phyloP scores from a whole-genome alignment of 257 asterid genomes.

The Solanum neorickii region DNA sequence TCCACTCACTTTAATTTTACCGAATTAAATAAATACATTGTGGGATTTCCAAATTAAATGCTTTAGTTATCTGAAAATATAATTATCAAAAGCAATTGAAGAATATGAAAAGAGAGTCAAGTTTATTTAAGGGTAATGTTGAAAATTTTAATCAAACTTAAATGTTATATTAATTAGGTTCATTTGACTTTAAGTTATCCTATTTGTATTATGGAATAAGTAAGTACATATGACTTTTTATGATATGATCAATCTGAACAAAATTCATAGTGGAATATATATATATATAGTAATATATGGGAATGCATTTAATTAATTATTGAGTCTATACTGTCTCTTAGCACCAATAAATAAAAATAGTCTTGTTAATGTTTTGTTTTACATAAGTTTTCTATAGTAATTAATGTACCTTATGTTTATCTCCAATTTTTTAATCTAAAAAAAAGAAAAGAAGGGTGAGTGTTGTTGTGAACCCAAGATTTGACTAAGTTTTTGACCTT shows the following conservation, averaged over 20 bases:
- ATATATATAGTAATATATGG: neutral
- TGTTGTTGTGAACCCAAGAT: slow-evolving; percentile 18
- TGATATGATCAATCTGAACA: neutral
- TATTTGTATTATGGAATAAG: neutral
- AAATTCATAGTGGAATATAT: neutral
- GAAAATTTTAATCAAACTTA: neutral
- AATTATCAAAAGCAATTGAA: neutral
- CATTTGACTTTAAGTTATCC: neutral
- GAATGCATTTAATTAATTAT: neutral
- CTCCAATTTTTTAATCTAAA: neutral
- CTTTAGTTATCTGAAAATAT: neutral
- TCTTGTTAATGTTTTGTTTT: neutral
- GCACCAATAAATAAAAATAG: neutral
- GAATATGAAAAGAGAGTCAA: neutral
- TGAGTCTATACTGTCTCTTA: neutral
- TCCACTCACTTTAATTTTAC: slow-evolving; percentile 8
- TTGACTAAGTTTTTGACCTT: slow-evolving; percentile 46
- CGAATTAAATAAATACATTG: neutral
- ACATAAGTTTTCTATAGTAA: neutral
- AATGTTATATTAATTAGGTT: neutral
- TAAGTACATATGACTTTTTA: neutral
- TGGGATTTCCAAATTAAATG: neutral
- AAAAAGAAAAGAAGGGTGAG: neutral
- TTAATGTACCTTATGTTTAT: neutral
- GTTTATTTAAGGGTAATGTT: neutral